Percentiles rank a stretch among this genome's conserved stretches.
These are phyloP conservation scores for Bonnemaisonia californica DNA, from an alignment of 31 red algal genomes.

Conservation along the genomic window DNA sequence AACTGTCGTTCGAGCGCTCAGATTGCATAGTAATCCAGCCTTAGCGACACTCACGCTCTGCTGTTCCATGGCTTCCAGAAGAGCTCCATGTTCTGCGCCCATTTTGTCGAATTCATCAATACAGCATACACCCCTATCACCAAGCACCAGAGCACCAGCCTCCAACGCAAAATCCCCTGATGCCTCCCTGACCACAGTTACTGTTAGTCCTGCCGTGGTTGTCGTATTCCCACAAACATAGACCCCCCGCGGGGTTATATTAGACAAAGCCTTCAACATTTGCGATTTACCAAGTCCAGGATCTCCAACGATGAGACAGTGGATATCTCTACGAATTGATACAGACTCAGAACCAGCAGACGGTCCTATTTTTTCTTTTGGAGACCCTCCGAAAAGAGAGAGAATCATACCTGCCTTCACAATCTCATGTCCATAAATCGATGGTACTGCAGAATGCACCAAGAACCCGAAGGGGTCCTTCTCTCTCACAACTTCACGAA, in stretches of 20 bases:
- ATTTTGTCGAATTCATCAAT: conserved; percentile 99
- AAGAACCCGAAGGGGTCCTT: conserved; percentile 80
- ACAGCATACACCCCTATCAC: conserved; percentile 90
- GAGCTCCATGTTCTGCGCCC: conserved; percentile 87
- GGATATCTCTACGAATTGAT: conserved; percentile 71
- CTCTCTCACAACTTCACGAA: conserved; percentile 73
- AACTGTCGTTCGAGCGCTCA: conserved; percentile 90
- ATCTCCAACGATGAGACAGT: conserved; percentile 93
- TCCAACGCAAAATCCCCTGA: conserved; percentile 92
- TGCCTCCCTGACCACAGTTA: conserved; percentile 89
- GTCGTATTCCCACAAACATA: conserved; percentile 96
- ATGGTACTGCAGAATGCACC: conserved; percentile 89
- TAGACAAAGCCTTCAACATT: conserved; percentile 83
- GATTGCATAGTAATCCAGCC: conserved; percentile 87
- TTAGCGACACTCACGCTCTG: conserved; percentile 95
- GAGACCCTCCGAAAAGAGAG: conserved; percentile 81
- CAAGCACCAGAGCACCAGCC: conserved; percentile 93
- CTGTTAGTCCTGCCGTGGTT: conserved; percentile 90
- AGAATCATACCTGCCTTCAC: conserved; percentile 92
- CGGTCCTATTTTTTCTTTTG: conserved; percentile 43
- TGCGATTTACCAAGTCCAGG: conserved; percentile 98
- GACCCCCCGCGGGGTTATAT: conserved; percentile 87
- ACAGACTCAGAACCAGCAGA: conserved; percentile 40
- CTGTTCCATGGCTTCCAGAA: conserved; percentile 99
- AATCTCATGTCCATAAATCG: conserved; percentile 97